Base-by-base conservation (phyloP, 2,329 filamentous ascomycete genomes). In the Xylaria sp. region DNA sequence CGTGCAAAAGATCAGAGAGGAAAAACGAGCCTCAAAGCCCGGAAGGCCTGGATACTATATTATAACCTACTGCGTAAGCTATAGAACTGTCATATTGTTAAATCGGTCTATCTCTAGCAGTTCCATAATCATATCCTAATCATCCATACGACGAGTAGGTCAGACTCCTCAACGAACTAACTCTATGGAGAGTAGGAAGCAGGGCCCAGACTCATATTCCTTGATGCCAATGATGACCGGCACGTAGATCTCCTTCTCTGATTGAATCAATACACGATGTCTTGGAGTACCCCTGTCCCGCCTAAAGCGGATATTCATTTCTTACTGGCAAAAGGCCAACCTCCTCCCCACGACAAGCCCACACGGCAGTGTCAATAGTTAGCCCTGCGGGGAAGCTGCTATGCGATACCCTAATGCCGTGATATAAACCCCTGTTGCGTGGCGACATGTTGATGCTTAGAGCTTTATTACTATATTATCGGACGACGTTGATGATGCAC, bases 231-330 rank as follows among this genome's bases (percentile, higher is more conserved):
- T 48, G 56, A 55, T 36, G 58, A 52, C 73, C 75, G 75, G 75
- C 73, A 76, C 67, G 74, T 76, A 63, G 59, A 67, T 18, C 33
- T 54, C 48, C 46, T 61, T 60, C 62, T 72, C 64, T 75, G 72
- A 76, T 74, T 75, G 74, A 67, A 43, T 66, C 46, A 52, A 65
- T 25, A 41, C 57, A 46, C 56, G 31, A 28, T 58, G 56, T 41
- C 69, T 64, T 68, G 65, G 64, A 66, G n/a, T 33, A 69, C 49
- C 73, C 74, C 60, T 67, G 72, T 61, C 54, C 73, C 63, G 74
- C 71, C 70, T 71, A 72, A 72, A 68, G 70, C 74, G 74, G 74
- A 69, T 75, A 73, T 75, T 76, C 66, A 72, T 51, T 68, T 68
- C 46, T 39, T 68, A 68, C 69, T 72, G 71, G 71, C 69, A 71